Evolutionary conservation across 2,329 filamentous ascomycete genomes (phyloP).

Genomic region (Geosmithia putterillii): DNA sequence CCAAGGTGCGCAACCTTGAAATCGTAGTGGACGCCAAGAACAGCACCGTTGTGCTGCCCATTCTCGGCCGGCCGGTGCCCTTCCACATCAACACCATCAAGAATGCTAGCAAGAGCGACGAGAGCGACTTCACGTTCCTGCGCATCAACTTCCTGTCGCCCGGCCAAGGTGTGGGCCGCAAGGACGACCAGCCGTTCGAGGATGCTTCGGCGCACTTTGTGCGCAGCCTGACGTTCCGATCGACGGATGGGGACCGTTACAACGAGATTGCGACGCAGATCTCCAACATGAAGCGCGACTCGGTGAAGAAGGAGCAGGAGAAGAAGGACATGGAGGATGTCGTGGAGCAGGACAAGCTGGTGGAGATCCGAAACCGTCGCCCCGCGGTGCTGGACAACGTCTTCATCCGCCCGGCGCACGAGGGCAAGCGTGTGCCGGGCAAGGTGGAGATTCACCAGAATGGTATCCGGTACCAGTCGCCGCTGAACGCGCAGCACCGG

Average conservation of each 20-base stretch:
- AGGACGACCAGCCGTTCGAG: slow-evolving; percentile 96
- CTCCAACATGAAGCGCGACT: slow-evolving; percentile 89
- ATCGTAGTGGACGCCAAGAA: slow-evolving; percentile 89
- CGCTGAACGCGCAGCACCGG: slow-evolving; percentile 65
- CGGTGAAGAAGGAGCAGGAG: slow-evolving; percentile 85
- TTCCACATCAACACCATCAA: slow-evolving; percentile 99
- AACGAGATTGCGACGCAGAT: slow-evolving; percentile 87
- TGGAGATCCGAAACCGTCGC: slow-evolving; percentile 88
- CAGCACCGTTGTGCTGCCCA: slow-evolving; percentile 79
- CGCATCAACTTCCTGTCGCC: slow-evolving; percentile 96
- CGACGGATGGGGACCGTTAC: slow-evolving; percentile 77
- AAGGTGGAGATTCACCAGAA: slow-evolving; percentile 98
- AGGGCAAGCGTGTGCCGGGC: slow-evolving; percentile 91
- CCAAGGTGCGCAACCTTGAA: slow-evolving; percentile 69
- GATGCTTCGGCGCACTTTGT: slow-evolving; percentile 94
- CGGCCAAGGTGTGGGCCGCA: slow-evolving; percentile 90
- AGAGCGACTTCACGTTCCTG: slow-evolving; percentile 86
- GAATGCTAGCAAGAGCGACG: slow-evolving; percentile 95
- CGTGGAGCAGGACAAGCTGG: slow-evolving; percentile 93
- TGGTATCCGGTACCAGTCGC: slow-evolving; percentile 87
- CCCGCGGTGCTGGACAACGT: slow-evolving; percentile 86
- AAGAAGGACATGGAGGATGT: slow-evolving; percentile 99
- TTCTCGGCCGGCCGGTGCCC: slow-evolving; percentile 93
- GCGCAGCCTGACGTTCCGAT: slow-evolving; percentile 87
- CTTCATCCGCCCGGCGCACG: slow-evolving; percentile 87